Evolutionary conservation across 108 stramenopile species (phyloP).

Genomic region (Fragilariopsis cylindrus): DNA sequence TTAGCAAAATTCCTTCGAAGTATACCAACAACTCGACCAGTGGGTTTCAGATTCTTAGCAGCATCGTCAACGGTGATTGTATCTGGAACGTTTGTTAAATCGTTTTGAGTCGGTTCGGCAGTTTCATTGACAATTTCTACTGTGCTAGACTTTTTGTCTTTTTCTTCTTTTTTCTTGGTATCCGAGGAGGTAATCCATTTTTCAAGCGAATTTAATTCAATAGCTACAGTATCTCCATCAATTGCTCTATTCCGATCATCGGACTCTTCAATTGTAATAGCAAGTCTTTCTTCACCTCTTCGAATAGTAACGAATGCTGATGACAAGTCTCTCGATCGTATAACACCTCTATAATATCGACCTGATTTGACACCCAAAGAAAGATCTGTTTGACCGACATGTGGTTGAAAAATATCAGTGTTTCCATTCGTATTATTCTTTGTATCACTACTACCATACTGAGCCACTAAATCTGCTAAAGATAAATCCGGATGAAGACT

Average conservation of each 20-base stretch:
- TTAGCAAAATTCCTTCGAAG: slow-evolving; percentile 77
- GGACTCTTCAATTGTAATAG: slow-evolving; percentile 60
- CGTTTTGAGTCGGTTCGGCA: slow-evolving; percentile 63
- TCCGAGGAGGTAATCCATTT: slow-evolving; percentile 54
- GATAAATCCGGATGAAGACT: slow-evolving; percentile 58
- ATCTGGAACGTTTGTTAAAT: slow-evolving; percentile 67
- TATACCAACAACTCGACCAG: slow-evolving; percentile 90
- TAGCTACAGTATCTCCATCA: slow-evolving; percentile 95
- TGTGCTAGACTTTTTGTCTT: slow-evolving; percentile 21
- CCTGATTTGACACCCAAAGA: slow-evolving; percentile 68
- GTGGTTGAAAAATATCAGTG: slow-evolving; percentile 43
- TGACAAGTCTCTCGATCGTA: slow-evolving; percentile 48
- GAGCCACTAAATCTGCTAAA: slow-evolving; percentile 75
- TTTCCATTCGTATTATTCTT: neutral
- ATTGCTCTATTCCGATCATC: slow-evolving; percentile 90
- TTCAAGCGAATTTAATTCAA: slow-evolving; percentile 68
- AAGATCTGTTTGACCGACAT: slow-evolving; percentile 54
- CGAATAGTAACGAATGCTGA: slow-evolving; percentile 71
- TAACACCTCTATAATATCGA: slow-evolving; percentile 64
- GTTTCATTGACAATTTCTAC: slow-evolving; percentile 72
- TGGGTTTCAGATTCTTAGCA: slow-evolving; percentile 47
- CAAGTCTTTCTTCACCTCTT: slow-evolving; percentile 74
- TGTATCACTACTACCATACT: slow-evolving; percentile 34
- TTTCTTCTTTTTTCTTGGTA: slow-evolving; percentile 2
- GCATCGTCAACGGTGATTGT: slow-evolving; percentile 48